phyloP scores from a whole-genome alignment of 2,329 filamentous ascomycete genomes.

The Emydomyces testavorans region DNA sequence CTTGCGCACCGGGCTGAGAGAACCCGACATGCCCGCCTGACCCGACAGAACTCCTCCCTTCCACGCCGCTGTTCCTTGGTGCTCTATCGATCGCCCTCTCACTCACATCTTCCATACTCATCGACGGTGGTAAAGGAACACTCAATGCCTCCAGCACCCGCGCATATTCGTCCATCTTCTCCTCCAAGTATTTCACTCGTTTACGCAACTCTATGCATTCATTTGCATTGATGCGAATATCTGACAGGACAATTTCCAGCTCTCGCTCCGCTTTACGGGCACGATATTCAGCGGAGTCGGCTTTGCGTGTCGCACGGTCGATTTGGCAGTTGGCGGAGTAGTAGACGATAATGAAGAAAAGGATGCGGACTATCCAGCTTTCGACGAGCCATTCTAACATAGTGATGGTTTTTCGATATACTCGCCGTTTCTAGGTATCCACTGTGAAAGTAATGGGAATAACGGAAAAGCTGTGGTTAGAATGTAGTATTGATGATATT shows the following conservation, averaged over 20 bases:
- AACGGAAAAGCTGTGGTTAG: too few relatives aligned
- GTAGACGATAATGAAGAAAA: slow-evolving; percentile 6
- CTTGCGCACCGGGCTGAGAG: neutral
- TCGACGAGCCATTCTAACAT: slow-evolving; percentile 8
- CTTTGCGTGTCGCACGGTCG: slow-evolving; percentile 5
- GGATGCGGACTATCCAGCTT: slow-evolving; percentile 2
- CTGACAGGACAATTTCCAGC: neutral
- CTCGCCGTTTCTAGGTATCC: too few relatives aligned
- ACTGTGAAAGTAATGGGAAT: neutral
- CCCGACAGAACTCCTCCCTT: neutral
- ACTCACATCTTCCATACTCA: neutral
- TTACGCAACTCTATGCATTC: slow-evolving; percentile 9
- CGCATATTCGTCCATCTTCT: slow-evolving; percentile 11
- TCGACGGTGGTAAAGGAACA: neutral
- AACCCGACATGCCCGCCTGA: neutral
- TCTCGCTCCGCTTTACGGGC: neutral
- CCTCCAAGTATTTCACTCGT: slow-evolving; percentile 8
- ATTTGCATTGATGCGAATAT: slow-evolving; percentile 2
- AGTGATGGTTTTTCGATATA: neutral
- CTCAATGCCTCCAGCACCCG: slow-evolving; percentile 4
- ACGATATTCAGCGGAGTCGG: neutral
- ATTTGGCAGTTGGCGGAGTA: slow-evolving; percentile 1
- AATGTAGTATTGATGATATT: neutral
- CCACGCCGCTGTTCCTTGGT: neutral
- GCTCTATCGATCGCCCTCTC: neutral